phyloP scores from a whole-genome alignment of 495 filamentous ascomycete genomes.

The Penicillium simplicissimum region DNA sequence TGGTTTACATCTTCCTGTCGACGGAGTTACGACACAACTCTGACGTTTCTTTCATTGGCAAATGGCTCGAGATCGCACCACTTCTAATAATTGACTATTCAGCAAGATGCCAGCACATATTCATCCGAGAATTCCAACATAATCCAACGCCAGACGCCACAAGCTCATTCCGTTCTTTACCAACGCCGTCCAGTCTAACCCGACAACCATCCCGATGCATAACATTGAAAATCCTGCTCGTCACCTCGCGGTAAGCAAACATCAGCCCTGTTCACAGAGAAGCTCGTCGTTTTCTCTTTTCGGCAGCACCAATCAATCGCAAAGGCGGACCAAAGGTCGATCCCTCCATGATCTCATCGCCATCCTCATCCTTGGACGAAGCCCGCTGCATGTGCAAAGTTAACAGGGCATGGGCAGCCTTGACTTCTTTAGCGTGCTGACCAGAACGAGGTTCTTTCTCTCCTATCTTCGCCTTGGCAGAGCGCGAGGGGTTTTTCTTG shows the following conservation, averaged over 20 bases:
- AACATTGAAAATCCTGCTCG: neutral
- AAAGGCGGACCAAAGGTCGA: neutral
- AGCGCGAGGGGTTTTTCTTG: slow-evolving; percentile 17
- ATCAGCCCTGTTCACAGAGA: slow-evolving; percentile 19
- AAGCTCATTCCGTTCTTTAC: neutral
- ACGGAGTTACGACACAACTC: too few relatives aligned
- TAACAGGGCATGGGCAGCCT: slow-evolving; percentile 58
- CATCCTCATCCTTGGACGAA: slow-evolving; percentile 7
- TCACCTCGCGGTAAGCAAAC: neutral
- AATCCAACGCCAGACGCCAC: neutral
- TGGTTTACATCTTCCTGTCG: too few relatives aligned
- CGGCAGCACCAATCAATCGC: too few relatives aligned
- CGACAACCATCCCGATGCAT: neutral
- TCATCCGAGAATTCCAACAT: neutral
- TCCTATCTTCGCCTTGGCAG: neutral
- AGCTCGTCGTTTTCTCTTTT: slow-evolving; percentile 23
- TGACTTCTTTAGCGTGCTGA: slow-evolving; percentile 44
- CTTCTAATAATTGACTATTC: neutral
- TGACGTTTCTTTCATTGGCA: neutral
- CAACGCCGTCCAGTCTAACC: slow-evolving; percentile 4
- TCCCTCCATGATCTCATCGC: slow-evolving; percentile 11
- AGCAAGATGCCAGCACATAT: neutral
- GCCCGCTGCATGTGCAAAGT: slow-evolving; percentile 53
- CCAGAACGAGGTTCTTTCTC: neutral
- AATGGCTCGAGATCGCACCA: neutral